These are phyloP conservation scores for Saccharomycopsis fermentans DNA, from an alignment of 805 yeast species.

Conservation along the genomic window DNA sequence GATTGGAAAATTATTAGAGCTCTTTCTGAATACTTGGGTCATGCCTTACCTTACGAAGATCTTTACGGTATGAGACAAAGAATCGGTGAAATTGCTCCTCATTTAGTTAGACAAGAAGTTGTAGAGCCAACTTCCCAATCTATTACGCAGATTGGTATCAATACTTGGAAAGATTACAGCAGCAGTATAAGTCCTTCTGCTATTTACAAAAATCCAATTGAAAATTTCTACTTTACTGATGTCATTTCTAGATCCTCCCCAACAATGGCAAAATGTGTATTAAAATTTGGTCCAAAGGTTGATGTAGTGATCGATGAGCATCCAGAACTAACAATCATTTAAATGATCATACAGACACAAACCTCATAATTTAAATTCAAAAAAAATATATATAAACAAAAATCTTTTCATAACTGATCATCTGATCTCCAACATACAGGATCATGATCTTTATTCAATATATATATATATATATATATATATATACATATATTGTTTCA, in stretches of 20 bases:
- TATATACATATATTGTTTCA: background rate
- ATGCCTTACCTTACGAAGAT: constrained; percentile 69
- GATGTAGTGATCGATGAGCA: constrained; percentile 44
- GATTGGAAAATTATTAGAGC: constrained; percentile 88
- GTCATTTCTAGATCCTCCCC: constrained; percentile 80
- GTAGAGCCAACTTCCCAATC: constrained; percentile 58
- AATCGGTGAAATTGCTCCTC: constrained; percentile 71
- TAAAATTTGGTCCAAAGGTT: constrained; percentile 56
- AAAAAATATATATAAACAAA: background rate
- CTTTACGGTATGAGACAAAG: constrained; percentile 55
- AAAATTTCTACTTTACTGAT: constrained; percentile 81
- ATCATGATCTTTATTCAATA: background rate
- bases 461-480: background rate
- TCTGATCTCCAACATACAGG: background rate
- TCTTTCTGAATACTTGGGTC: constrained; percentile 63
- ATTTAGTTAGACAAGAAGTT: constrained; percentile 62
- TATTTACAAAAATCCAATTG: constrained; percentile 59
- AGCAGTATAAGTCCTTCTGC: constrained; percentile 32
- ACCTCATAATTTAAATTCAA: background rate
- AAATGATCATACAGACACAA: background rate
- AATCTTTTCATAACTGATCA: background rate
- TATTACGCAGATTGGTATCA: constrained; percentile 47
- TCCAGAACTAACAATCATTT: constrained; percentile 24
- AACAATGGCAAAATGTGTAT: constrained; percentile 82
- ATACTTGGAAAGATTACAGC: constrained; percentile 28